Evolutionary conservation across 495 filamentous ascomycete genomes (phyloP), one percentile per base, ranked within the genome.

Genomic region (Neurospora sp.): DNA sequence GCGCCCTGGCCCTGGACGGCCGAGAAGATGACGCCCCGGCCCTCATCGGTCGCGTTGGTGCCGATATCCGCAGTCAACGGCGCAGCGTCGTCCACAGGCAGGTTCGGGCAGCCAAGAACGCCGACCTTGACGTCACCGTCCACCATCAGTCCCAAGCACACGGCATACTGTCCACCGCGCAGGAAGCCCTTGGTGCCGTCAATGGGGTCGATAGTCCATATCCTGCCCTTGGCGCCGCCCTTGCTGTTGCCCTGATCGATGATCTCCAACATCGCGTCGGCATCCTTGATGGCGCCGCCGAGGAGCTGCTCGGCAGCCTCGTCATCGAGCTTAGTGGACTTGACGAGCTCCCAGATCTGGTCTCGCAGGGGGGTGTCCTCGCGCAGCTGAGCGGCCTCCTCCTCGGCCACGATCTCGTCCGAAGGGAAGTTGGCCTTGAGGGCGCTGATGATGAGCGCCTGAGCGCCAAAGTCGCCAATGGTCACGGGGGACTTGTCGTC

Each of bases 131-230:
- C 93, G 69, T 96, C 90, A n/a, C 95, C 96, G 75, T 98, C 93
- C 38, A 93, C 92, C 77, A 99, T 92, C 77, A 99, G 83, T 39
- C 88, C 96, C 1, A 99, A 87, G 81, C 94, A 97, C 38, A 99
- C 93, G 31, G 96, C 96, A 79, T 99, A 99, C 83, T 99, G 96
- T 21, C 93, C 96, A n/a, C 96, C 96, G 69, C 96, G 88, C 70
- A 99, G 85, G 83, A 99, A 99, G 36, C 96, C 96, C 82, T 96
- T 96, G 72, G 96, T 99, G 66, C 96, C 96, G 81, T 99, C 96
- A 73, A 99, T 97, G 43, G 96, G 96, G 83, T 99, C 96, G 69
- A 99, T 86, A 24, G 96, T 93, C 96, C 96, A 99, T 82, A 98
- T 93, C 73, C 96, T 87, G 36, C 96, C 96, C 76, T 87, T 88